Evolutionary conservation across 495 filamentous ascomycete genomes (phyloP), one percentile per base, ranked within the genome.

Genomic region (Pyrenopolyporus hunteri): DNA sequence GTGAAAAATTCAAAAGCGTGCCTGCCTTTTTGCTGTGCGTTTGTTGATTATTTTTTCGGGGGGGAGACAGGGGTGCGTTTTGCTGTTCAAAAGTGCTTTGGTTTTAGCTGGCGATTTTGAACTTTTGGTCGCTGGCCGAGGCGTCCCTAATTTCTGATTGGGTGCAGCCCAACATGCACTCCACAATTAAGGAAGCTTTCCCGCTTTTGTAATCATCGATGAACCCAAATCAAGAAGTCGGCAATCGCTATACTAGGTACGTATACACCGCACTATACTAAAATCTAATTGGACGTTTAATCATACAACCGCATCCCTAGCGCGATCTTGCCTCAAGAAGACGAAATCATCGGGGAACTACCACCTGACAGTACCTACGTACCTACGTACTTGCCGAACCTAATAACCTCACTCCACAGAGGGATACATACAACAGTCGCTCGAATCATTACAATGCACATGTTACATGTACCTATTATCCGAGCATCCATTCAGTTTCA

Each of bases 61-160:
- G 52, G 59, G 69, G 55, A 69, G 66, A 71, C 69, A 71, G 69
- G 69, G 69, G 66, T 71, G 53, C 57, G 69, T 63, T 71, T 71
- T 64, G 52, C 53, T 46, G 40, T 59, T 46, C 35, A 56, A 58
- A 65, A 59, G 20, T 64, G 39, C 54, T 54, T 40, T 56, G 45
- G 50, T 67, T 71, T 69, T 69, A 56, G 66, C 66, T 69, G 69
- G 69, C 55, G 67, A 43, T 54, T 69, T 63, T 29, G 8, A 43
- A 37, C 23, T 23, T 26, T 50, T 62, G 49, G 56, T 55, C 31
- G 37, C 45, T 25, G 6, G 49, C 1, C 20, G 25, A 39, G 39
- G 33, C 35, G 6, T 11, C 1, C 14, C 42, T 48, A 69, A 69
- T 69, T 67, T 67, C 56, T 71, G 59, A 71, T 71, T 71, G 69